Evolutionary conservation across 1,284 basidiomycete species (phyloP), one percentile per base, ranked within the genome.

Genomic region (Sparassis latifolia): DNA sequence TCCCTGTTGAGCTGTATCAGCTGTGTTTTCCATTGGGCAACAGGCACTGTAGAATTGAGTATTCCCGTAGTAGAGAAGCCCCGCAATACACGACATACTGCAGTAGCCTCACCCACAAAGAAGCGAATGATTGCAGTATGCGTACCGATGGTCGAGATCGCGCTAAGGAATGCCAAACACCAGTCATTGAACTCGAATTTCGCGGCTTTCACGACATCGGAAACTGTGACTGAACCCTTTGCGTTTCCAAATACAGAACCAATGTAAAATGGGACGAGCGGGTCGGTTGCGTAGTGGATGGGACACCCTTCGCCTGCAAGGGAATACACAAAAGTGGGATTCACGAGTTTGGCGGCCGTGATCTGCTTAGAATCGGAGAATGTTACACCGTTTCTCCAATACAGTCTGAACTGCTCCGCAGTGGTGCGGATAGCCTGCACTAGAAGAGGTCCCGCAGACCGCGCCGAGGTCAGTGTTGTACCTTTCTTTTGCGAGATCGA

Each of bases 291-390:
- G 52, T 77, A 76, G 52, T 81, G 77, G 0, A 77, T 64, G 32
- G 66, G 57, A 50, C 73, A 78, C 5, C 61, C 64, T 37, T 74
- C 68, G 4, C 76, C 73, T 1, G 62, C 57, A 2, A 60, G 49
- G 3, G 73, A 72, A 56, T 75, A 78, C 0, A 67, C 68, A 40
- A 78, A 78, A 0, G 73, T 75, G 0, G 79, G 76, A 49, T 81
- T 80, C 33, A 73, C 52, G 27, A 65, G 41, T 1, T 57, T 69
- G 2, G 74, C 67, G 0, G 55, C 48, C 0, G 59, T 49, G 10
- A 62, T 50, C 3, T 59, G 52, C 30, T 60, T 60, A 1, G 55
- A n/a, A 20, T 65, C 58, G 28, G 58, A 52, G 35, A 67, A 70
- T 0, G 71, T 74, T 1, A 69, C 59, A 0, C 79, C 78, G 0